These are phyloP conservation scores for Lactifluus hygrophoroides DNA, from an alignment of 768 basidiomycete genomes.

Conservation along the genomic window DNA sequence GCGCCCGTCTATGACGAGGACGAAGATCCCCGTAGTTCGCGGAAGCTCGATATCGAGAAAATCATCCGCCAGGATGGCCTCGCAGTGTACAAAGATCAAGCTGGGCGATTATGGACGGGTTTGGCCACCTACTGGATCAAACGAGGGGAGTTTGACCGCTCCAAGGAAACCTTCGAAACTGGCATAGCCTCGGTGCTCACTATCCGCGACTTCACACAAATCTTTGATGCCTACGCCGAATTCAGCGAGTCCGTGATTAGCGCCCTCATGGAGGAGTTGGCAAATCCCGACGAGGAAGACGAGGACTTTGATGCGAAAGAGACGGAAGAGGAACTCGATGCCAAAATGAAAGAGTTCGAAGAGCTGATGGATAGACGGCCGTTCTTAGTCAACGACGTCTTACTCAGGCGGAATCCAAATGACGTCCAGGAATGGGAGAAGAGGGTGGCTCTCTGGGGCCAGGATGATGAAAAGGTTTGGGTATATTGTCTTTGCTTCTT, in stretches of 20 bases:
- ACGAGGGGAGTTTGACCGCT: slow-evolving; percentile 88
- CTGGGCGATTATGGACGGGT: slow-evolving; percentile 92
- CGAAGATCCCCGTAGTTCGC: slow-evolving; percentile 63
- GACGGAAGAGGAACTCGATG: slow-evolving; percentile 76
- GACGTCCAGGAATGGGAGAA: slow-evolving; percentile 99
- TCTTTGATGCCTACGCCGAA: slow-evolving; percentile 94
- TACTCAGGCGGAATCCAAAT: slow-evolving; percentile 87
- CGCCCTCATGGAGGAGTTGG: slow-evolving; percentile 80
- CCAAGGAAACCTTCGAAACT: slow-evolving; percentile 79
- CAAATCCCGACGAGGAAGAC: slow-evolving; percentile 63
- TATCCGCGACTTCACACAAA: slow-evolving; percentile 94
- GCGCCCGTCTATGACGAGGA: slow-evolving; percentile 62
- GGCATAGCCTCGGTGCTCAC: slow-evolving; percentile 82
- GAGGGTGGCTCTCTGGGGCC: slow-evolving; percentile 84
- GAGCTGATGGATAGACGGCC: slow-evolving; percentile 90
- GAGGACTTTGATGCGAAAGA: slow-evolving; percentile 75
- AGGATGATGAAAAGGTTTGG: slow-evolving; percentile 83
- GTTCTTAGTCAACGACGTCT: slow-evolving; percentile 93
- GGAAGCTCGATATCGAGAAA: slow-evolving; percentile 76
- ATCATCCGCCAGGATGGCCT: slow-evolving; percentile 85
- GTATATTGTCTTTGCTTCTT: background rate
- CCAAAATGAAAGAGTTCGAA: slow-evolving; percentile 87
- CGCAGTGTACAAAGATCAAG: slow-evolving; percentile 89
- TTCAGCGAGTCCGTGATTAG: slow-evolving; percentile 87
- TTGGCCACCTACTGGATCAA: slow-evolving; percentile 98